phyloP scores from a whole-genome alignment of 495 filamentous ascomycete genomes.

The Aspergillus ostianus region DNA sequence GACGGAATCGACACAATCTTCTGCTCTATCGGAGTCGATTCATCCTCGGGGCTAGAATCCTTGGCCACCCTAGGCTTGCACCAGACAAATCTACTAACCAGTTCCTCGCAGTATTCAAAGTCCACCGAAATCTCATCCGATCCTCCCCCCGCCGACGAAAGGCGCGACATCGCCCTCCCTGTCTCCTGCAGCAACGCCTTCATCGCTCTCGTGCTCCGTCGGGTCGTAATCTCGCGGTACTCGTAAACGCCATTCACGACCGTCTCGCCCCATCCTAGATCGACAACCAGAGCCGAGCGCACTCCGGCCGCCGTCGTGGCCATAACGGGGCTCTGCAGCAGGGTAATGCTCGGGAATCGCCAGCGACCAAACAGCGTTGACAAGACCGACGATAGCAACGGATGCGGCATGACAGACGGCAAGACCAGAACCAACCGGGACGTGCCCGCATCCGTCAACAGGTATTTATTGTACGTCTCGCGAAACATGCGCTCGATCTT shows the following conservation, averaged over 20 bases:
- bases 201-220: conserved; percentile 70
- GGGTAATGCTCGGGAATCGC: conserved; percentile 75
- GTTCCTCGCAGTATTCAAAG: conserved; percentile 78
- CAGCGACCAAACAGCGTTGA: conserved; percentile 76
- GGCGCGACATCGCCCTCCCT: conserved; percentile 57
- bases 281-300: conserved; percentile 76
- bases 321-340: conserved; percentile 72
- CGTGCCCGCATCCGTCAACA: conserved; percentile 72
- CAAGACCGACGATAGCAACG: conserved; percentile 70
- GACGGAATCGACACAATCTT: conserved; percentile 42
- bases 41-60: conserved; percentile 5
- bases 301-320: conserved; percentile 74
- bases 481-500: conserved; percentile 82
- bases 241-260: conserved; percentile 81
- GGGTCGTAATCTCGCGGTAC: conserved; percentile 71
- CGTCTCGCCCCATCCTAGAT: conserved; percentile 90
- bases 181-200: conserved; percentile 66
- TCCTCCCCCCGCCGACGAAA: conserved; percentile 22
- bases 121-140: conserved; percentile 43
- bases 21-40: conserved; percentile 7
- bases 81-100: conserved; percentile 72
- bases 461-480: conserved; percentile 80
- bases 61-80: conserved; percentile 48
- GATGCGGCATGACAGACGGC: conserved; percentile 74
- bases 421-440: conserved; percentile 72